phyloP scores from a whole-genome alignment of 495 filamentous ascomycete genomes.

The Penicillium manginii region DNA sequence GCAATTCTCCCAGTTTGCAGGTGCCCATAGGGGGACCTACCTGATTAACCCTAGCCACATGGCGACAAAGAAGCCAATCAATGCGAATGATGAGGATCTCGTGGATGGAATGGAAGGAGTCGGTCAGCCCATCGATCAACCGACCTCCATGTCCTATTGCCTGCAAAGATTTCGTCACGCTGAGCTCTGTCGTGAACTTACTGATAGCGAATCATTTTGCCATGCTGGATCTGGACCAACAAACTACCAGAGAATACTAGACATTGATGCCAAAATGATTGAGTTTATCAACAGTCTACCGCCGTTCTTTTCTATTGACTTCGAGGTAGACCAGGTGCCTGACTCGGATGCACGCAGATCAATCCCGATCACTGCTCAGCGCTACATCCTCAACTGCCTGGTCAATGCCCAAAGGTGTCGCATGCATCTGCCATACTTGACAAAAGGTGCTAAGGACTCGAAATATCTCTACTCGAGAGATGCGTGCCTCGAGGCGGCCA shows the following conservation, averaged over 20 bases:
- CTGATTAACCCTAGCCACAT: conserved; percentile 45
- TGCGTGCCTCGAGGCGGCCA: conserved; percentile 40
- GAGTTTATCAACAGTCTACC: conserved; percentile 29
- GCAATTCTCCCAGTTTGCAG: conserved; percentile 42
- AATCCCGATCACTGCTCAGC: conserved; percentile 32
- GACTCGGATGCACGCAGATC: conserved; percentile 14
- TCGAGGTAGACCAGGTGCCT: background rate
- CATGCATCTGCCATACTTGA: conserved; percentile 43
- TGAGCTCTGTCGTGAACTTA: conserved; percentile 47
- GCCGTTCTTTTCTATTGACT: conserved; percentile 23
- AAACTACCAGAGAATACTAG: conserved; percentile 27
- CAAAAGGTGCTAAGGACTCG: conserved; percentile 26
- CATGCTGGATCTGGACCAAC: conserved; percentile 7
- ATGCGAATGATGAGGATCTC: conserved; percentile 51
- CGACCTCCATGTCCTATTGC: conserved; percentile 50
- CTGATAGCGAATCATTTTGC: conserved; percentile 40
- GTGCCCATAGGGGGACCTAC: conserved; percentile 45
- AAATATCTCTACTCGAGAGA: conserved; percentile 36
- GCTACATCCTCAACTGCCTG: conserved; percentile 39
- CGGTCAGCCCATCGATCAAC: conserved; percentile 36
- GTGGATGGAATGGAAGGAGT: conserved; percentile 31
- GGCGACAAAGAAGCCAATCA: conserved; percentile 46
- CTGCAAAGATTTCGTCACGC: conserved; percentile 49
- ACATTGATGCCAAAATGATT: conserved; percentile 37
- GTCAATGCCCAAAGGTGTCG: conserved; percentile 43